phyloP scores from a whole-genome alignment of 139 green algal genomes.

The Volvox reticuliferus region DNA sequence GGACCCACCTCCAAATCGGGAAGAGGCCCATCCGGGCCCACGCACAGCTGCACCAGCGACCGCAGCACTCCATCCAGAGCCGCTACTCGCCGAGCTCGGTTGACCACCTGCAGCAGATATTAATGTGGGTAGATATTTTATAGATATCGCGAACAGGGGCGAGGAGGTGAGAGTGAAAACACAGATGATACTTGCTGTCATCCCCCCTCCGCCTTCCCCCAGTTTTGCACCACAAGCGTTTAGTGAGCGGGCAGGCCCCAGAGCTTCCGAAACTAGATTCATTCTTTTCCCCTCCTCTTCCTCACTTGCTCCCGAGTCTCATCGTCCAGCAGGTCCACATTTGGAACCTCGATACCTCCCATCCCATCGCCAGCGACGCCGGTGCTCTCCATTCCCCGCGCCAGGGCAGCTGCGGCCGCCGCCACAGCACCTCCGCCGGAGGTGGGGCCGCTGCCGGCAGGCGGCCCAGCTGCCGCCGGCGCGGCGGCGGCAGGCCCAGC shows the following conservation, averaged over 20 bases:
- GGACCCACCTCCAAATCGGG: constrained; percentile 52
- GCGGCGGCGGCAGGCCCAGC: background rate
- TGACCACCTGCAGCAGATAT: constrained; percentile 11
- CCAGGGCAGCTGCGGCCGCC: background rate
- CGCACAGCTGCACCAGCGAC: constrained; percentile 55
- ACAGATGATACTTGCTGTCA: no score
- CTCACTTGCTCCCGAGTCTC: constrained; percentile 53
- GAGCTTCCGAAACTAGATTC: no score
- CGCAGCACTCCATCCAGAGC: constrained; percentile 44
- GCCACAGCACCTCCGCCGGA: background rate
- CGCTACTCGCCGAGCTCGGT: constrained; percentile 9
- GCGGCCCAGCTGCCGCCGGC: background rate
- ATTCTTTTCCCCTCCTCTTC: background rate
- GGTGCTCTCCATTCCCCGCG: background rate
- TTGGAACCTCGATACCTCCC: constrained; percentile 29
- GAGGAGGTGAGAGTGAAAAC: no score
- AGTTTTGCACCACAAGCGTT: no score
- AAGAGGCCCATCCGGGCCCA: constrained; percentile 58
- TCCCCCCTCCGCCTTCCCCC: no score
- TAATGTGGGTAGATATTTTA: no score
- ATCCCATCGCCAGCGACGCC: background rate
- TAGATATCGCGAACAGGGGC: no score
- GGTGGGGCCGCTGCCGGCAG: background rate
- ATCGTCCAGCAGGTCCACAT: constrained; percentile 55
- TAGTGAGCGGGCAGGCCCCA: no score